Evolutionary conservation across 73 alveolate genomes (phyloP).

Genomic region (Stentor roeselii): DNA sequence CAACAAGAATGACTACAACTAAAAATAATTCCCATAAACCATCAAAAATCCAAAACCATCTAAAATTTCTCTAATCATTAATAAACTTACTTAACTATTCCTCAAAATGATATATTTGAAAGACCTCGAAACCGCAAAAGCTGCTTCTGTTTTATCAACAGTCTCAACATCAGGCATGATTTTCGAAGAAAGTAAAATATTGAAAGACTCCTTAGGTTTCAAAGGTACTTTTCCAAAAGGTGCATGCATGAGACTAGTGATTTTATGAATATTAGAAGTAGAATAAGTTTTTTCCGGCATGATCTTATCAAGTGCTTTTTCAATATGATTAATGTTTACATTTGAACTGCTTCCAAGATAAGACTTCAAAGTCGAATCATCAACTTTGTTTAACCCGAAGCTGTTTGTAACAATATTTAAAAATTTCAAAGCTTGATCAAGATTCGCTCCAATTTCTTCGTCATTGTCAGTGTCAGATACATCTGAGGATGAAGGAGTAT

Average conservation of each 20-base stretch:
- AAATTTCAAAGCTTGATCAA: background rate
- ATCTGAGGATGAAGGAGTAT: background rate
- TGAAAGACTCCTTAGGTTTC: background rate
- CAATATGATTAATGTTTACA: background rate
- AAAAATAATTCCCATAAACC: no score
- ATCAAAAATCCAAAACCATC: no score
- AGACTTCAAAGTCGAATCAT: background rate
- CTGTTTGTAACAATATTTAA: no score
- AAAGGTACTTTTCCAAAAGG: background rate
- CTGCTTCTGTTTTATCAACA: background rate
- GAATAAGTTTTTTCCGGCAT: background rate
- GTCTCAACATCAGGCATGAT: background rate
- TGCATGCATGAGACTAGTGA: background rate
- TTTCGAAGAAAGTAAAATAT: background rate
- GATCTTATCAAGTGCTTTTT: background rate
- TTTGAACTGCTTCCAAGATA: background rate
- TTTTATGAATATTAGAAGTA: background rate
- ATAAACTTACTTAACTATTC: background rate
- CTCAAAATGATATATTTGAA: background rate
- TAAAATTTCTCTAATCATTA: no score
- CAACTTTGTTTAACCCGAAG: background rate
- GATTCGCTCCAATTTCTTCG: background rate
- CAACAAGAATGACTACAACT: no score
- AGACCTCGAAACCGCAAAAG: background rate
- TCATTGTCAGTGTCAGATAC: slow-evolving; percentile 8